phyloP scores from a whole-genome alignment of 169 alveolate genomes.

The Theileria sp. region DNA sequence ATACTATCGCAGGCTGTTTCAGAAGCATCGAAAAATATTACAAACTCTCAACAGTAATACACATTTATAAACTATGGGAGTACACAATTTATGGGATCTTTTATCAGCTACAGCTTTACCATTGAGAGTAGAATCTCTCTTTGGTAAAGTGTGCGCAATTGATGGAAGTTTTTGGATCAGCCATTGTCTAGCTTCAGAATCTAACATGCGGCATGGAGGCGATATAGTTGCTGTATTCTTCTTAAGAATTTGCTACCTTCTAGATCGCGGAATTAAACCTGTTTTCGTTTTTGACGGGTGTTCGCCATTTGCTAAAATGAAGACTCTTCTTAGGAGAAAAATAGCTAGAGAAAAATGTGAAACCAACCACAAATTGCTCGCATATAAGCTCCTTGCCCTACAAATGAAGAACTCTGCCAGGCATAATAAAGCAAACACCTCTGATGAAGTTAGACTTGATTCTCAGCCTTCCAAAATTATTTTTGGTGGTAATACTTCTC shows the following conservation, averaged over 20 bases:
- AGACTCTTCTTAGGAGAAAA: conserved; percentile 79
- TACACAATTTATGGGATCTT: conserved; percentile 61
- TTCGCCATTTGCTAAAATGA: conserved; percentile 85
- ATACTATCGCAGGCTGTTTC: conserved; percentile 82
- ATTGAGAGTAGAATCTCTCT: conserved; percentile 46
- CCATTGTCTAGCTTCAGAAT: conserved; percentile 60
- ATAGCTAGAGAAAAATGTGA: conserved; percentile 36
- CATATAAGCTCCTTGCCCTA: conserved; percentile 50
- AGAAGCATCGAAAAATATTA: conserved; percentile 77
- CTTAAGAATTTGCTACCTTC: conserved; percentile 84
- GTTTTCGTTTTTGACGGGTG: conserved; percentile 89
- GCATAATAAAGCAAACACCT: neutral
- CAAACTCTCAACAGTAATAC: conserved; percentile 19
- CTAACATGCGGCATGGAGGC: conserved; percentile 36
- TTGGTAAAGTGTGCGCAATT: conserved; percentile 53
- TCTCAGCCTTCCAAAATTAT: neutral
- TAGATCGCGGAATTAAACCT: conserved; percentile 86
- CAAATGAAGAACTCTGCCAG: conserved; percentile 46
- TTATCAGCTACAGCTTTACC: conserved; percentile 64
- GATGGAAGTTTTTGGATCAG: conserved; percentile 69
- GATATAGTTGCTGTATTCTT: conserved; percentile 76
- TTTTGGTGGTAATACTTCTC: neutral
- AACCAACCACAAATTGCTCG: conserved; percentile 50
- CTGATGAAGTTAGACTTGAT: neutral
- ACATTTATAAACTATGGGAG: conserved; percentile 41